Base-by-base conservation (phyloP, 2,329 filamentous ascomycete genomes). In the Falciphora oryzae region DNA sequence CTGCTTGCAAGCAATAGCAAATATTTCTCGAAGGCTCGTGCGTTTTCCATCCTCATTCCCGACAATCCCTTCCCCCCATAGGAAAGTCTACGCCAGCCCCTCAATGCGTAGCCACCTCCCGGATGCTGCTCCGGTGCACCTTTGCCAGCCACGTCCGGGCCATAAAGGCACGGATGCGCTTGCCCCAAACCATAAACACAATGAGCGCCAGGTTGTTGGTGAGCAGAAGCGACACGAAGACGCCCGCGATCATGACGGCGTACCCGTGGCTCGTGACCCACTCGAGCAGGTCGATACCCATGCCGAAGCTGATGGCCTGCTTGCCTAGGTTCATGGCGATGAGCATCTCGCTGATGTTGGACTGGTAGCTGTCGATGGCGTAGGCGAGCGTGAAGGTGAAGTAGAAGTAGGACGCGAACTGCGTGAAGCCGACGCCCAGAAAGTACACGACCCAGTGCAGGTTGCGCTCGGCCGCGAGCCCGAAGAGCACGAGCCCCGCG, bases 271-370 rank as follows among this genome's bases (percentile, higher is more conserved):
- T 66, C 64, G 76, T 65, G 29, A 84, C 78, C 82, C 82, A 85
- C 65, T 83, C 77, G 22, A 84, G 71, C 63, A 84, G 73, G 65
- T 82, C 76, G 63, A 80, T 73, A 4, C 80, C 79, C 72, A 84
- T 79, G 1, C 81, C 82, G 66, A 84, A 85, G 65, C 78, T 81
- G 63, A 84, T 82, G 3, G 81, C 80, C 72, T 84, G 81, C 70
- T 84, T 84, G 14, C 82, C 82, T n/a, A 85, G 70, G 67, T 84
- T 84, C 78, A 84, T 84, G 3, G 82, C 81, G 66, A 85, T 87
- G 14, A 87, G 78, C 84, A 87, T 86, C 74, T 87, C 85, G 29
- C 80, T 82, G n/a, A 84, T 82, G 68, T 86, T 85, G 44, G 80
- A 77, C 27, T 80, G 81, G 72, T 87, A 85, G 63, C 79, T 82